These are phyloP conservation scores for Lachnellula hyalina DNA, from an alignment of 2,329 filamentous ascomycete species.

Conservation along the genomic window DNA sequence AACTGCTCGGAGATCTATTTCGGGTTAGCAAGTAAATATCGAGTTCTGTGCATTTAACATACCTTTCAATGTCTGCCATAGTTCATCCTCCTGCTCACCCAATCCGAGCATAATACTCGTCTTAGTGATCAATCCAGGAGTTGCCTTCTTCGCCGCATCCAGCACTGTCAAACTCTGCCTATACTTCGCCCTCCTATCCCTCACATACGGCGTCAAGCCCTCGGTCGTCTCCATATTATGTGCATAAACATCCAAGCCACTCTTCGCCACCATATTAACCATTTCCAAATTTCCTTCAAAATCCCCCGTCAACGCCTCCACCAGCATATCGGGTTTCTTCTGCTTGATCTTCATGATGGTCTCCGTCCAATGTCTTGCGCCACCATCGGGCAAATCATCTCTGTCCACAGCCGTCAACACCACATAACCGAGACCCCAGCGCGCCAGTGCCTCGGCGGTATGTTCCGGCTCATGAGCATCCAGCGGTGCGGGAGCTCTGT, in stretches of 20 bases:
- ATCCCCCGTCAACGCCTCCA: constrained; percentile 83
- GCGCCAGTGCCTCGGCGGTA: constrained; percentile 83
- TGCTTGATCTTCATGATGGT: constrained; percentile 92
- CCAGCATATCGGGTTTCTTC: constrained; percentile 69
- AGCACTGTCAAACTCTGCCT: constrained; percentile 77
- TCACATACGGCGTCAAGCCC: constrained; percentile 79
- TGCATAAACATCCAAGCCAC: constrained; percentile 91
- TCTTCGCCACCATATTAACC: constrained; percentile 77
- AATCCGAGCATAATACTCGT: constrained; percentile 96
- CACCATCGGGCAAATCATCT: constrained; percentile 85
- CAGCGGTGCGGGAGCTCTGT: constrained; percentile 65
- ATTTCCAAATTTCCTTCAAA: constrained; percentile 81
- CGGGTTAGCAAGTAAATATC: constrained; percentile 9
- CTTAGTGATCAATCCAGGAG: constrained; percentile 84
- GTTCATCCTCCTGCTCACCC: constrained; percentile 83
- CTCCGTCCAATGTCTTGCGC: constrained; percentile 84
- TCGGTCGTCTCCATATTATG: constrained; percentile 97
- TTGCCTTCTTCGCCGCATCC: constrained; percentile 72
- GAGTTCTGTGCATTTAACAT: constrained; percentile 24
- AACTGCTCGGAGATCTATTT: constrained; percentile 67
- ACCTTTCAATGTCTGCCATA: constrained; percentile 73
- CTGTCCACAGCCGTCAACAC: constrained; percentile 91
- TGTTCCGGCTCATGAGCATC: constrained; percentile 97
- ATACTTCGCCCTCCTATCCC: constrained; percentile 86
- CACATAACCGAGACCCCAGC: constrained; percentile 95